Conservation (phyloP, 1,139 yeast genomes). For the Magnusiomyces tetraspermus region DNA sequence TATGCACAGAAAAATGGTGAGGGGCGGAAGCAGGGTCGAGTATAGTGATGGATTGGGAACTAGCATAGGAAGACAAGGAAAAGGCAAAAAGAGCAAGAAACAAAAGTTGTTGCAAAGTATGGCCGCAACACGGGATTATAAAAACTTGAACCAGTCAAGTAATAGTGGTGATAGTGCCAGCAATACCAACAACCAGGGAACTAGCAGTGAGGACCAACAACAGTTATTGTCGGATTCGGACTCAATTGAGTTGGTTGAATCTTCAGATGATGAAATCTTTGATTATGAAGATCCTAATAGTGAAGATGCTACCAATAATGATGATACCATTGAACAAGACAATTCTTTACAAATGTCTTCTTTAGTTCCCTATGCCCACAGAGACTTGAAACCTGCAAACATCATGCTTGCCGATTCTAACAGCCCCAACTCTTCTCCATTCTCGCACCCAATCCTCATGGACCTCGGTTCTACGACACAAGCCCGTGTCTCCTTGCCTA, state of each 20-base stretch:
- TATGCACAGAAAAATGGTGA: constrained; percentile 51
- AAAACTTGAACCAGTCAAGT: not conserved
- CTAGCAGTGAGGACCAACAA: not conserved
- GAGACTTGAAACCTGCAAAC: constrained; percentile 84
- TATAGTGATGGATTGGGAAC: too few species aligned
- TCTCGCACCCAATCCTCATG: constrained; percentile 72
- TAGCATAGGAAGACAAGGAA: not conserved
- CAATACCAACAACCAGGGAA: not conserved
- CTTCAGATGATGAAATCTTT: constrained; percentile 10
- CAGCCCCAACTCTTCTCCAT: too few species aligned
- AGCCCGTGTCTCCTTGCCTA: constrained; percentile 47
- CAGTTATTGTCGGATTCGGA: not conserved
- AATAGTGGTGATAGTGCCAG: not conserved
- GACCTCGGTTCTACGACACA: constrained; percentile 74
- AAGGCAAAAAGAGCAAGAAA: not conserved
- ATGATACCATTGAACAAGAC: constrained; percentile 13
- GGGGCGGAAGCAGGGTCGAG: not conserved
- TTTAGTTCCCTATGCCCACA: constrained; percentile 66
- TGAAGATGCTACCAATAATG: constrained; percentile 15
- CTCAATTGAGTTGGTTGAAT: not conserved
- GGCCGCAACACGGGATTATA: not conserved
- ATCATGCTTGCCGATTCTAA: constrained; percentile 70
- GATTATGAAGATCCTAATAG: constrained; percentile 8
- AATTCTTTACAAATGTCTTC: constrained; percentile 40
- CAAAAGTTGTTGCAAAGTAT: not conserved